Evolutionary conservation across 2,329 filamentous ascomycete species (phyloP), one percentile per base, ranked within the genome.

Genomic region (Fusarium setosum): DNA sequence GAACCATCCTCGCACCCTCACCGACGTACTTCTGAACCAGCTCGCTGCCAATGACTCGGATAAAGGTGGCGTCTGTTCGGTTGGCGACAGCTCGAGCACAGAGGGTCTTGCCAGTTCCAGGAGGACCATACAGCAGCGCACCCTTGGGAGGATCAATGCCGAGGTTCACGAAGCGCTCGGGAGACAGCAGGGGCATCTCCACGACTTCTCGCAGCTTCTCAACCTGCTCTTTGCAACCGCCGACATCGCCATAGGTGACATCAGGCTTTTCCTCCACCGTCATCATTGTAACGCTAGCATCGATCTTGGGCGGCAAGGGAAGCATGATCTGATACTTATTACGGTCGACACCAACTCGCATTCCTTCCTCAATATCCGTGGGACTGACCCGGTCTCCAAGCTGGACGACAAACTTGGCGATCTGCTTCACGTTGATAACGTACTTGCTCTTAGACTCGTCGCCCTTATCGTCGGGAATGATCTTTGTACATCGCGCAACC

Each of bases 401-500:
- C 80, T 97, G 96, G 69, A 99, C 96, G 49, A 99, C 96, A 74
- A 99, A 99, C 83, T 99, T 99, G 75, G 96, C 96, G 74, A 99
- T 99, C 81, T 99, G 96, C 86, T 99, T 99, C 72, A 99, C 95
- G 81, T 99, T 99, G 87, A 99, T 99, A 74, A 99, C 94, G 84
- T 99, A 99, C 89, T 98, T 99, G 88, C 92, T 97, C 88, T 99
- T 99, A 66, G 97, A 92, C 62, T 93, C 86, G 77, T 98, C 94
- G n/a, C 79, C 79, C 81, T 96, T 95, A 78, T 97, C 94, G 76
- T 98, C 95, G 63, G 94, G 90, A 72, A 99, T 99, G 79, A 99
- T 99, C 86, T 99, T 99, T 61, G 96, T 99, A 86, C 96, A 99
- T 75, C 96, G 88, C 68, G 96, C 96, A 67, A 99, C 96, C 82